Base-by-base conservation (phyloP, 768 basidiomycete species). In the Tubosaeta brunneosetosa region DNA sequence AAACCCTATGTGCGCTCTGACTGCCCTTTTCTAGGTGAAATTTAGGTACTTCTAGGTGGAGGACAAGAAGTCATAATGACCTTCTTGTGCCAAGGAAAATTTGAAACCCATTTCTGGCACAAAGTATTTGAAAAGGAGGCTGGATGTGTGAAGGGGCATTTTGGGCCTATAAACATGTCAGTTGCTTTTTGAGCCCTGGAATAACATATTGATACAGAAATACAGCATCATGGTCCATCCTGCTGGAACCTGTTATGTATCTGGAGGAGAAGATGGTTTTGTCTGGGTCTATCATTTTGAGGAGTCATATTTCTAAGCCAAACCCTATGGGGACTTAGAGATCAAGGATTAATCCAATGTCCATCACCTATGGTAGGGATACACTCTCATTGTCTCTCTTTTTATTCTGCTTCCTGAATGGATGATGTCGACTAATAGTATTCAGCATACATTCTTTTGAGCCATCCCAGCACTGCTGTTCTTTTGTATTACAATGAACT, bases 61-160 rank as follows among this genome's bases (percentile, higher is more conserved):
- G 97, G 97, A 38, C 97, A 98, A 71, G 95, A 97, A 66, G 97
- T 98, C 47, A 97, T 95, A 12, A 98, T 93, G 7, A 98, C 95
- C 1, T 93, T 92, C 2, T 64, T 84, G 22, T 84, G 97, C 47
- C 91, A 97, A 68, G 97, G 95, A 19, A 97, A 97, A 71, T 99
- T 99, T 69, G 97, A 98, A 73, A 91, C 93, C 11, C 80, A 94
- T 36, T 97, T 99, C 75, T 98, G 94, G 93, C 95, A 99, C 77
- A 92, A 88, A 61, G 78, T 95, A 34, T 89, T 95, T 61, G 94
- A 95, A 71, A 94, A 97, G 75, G 95, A 98, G 68, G 88, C 98
- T 49, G 94, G 95, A 14, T 83, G 94, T 10, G 94, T 98, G 40
- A 94, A 94, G 69, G 97, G 97, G 12, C 95, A 98, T 70, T 99